These are phyloP conservation scores for Helichrysum umbraculigerum DNA, from an alignment of 129 eudicot species.

Conservation along the genomic window DNA sequence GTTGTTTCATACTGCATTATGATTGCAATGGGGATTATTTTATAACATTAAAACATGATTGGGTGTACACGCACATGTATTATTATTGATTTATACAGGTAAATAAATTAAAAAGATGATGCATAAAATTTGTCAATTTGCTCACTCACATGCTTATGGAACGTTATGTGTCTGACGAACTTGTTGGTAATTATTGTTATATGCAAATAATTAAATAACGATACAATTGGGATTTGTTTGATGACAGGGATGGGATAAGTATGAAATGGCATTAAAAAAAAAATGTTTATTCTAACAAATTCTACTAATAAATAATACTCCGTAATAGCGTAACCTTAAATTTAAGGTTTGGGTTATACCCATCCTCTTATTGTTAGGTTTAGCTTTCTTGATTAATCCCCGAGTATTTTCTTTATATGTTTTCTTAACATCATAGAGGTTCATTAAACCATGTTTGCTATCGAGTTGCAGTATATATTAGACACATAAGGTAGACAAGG, in stretches of 20 bases:
- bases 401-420: no score
- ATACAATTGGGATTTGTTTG: conserved; percentile 20
- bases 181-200: conserved; percentile 17
- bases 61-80: conserved; percentile 26
- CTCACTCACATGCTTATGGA: conserved; percentile 17
- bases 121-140: conserved; percentile 19
- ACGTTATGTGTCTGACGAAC: conserved; percentile 32
- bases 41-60: not conserved
- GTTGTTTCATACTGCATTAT: not conserved
- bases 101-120: not conserved
- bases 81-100: not conserved
- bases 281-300: not conserved
- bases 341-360: no score
- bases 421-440: no score
- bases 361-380: no score
- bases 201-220: not conserved
- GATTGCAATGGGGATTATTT: conserved; percentile 4
- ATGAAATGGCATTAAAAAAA: not conserved
- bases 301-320: no score
- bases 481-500: no score
- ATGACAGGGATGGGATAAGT: conserved; percentile 21
- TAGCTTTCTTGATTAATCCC: no score
- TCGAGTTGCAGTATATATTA: no score
- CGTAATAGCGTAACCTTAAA: no score
- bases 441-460: no score